Evolutionary conservation across 768 basidiomycete species (phyloP), one percentile per base, ranked within the genome.

Genomic region (Russula earlei): DNA sequence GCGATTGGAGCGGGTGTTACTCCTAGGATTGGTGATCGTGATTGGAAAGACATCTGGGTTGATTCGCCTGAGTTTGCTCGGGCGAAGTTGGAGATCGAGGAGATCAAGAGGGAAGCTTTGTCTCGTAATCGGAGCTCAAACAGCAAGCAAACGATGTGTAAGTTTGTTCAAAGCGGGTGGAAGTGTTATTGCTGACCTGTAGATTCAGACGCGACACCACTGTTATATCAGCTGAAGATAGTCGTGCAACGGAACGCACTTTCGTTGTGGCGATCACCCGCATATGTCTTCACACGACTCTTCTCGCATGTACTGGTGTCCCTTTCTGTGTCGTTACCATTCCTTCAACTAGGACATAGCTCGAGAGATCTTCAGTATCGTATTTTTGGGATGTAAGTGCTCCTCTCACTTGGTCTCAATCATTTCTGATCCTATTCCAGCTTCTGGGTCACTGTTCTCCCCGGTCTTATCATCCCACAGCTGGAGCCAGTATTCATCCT

Each of bases 31-130:
- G 87, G 87, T 1, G 78, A 85, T 49, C 80, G 82, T 27, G 91
- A 95, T 64, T 95, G 92, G 92, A 83, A 84, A 58, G 83, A 90
- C 61, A 74, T 91, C 44, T 95, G 92, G 92, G 68, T 80, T 15
- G 81, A 87, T 40, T 90, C 86, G 4, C 74, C 80, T 0, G 86
- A 94, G 69, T 72, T 56, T 46, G 62, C 59, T 44, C 61, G 66
- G 8, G 69, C 55, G 14, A 61, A 51, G 52, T 3, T 63, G 5
- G 74, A 80, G 55, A 77, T 82, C 55, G 66, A 69, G 27, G 63
- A 66, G 49, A 73, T 80, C 62, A 77, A 79, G 60, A 45, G 44
- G 11, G 43, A 60, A 17, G 45, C 55, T 14, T 53, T 57, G 24
- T 40, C 49, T n/a, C 49, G 38, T 14, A 15, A 24, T 36, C 44